Evolutionary conservation across 306 rosid genomes (phyloP).

Genomic region (Gastrolobium bilobum): DNA sequence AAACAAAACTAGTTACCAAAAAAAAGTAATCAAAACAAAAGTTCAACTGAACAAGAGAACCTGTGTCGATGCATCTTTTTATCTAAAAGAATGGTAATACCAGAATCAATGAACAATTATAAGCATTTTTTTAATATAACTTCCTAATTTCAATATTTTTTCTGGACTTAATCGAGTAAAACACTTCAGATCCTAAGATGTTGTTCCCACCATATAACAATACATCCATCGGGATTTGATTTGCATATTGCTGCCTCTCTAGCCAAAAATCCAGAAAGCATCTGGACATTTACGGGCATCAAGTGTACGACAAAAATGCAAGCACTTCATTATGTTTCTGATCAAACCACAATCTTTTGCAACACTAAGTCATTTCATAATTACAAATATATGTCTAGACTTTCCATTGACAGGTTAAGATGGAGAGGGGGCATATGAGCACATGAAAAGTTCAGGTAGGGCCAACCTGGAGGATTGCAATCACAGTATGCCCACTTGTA

Average conservation of each 20-base stretch:
- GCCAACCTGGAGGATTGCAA: slow-evolving; percentile 88
- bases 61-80: neutral
- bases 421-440: neutral
- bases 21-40: slow-evolving; percentile 6
- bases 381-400: neutral
- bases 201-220: slow-evolving; percentile 27
- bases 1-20: neutral
- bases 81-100: slow-evolving; percentile 1
- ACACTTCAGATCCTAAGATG: slow-evolving; percentile 10
- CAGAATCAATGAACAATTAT: neutral
- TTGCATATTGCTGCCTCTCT: slow-evolving; percentile 17
- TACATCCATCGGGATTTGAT: slow-evolving; percentile 23
- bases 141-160: neutral
- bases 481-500: slow-evolving; percentile 91
- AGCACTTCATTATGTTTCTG: slow-evolving; percentile 7
- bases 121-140: neutral
- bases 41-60: slow-evolving; percentile 27
- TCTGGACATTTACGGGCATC: slow-evolving; percentile 22
- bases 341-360: slow-evolving; percentile 31
- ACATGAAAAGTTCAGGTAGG: slow-evolving; percentile 39
- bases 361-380: slow-evolving; percentile 5
- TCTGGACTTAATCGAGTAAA: slow-evolving; percentile 35
- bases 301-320: slow-evolving; percentile 20
- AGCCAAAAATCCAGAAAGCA: slow-evolving; percentile 4
- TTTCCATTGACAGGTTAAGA: slow-evolving; percentile 27